Base-by-base conservation (phyloP, 2,329 filamentous ascomycete species). In the Capronia americana region DNA sequence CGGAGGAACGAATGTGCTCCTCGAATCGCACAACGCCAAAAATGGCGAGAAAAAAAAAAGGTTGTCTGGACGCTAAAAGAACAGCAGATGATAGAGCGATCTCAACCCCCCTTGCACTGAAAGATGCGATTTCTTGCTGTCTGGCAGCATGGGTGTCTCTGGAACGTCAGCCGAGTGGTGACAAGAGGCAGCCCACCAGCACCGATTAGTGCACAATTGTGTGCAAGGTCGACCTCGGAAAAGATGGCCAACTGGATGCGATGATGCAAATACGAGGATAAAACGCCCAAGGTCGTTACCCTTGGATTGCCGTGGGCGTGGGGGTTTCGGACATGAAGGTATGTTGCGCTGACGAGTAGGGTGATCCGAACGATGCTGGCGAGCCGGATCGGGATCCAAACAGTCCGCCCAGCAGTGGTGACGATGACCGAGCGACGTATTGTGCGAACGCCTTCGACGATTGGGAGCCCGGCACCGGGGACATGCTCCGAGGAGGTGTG, bases 241-340 rank as follows among this genome's bases (percentile, higher is more conserved):
- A 65, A 54, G 26, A 24, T 48, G 56, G 46, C 48, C 50, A 46
- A 51, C 14, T 41, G 23, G 57, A 48, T 65, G 50, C 46, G 32
- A 48, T 20, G 20, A 23, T 48, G 30, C 46, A 41, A 54, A 12
- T 72, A 66, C 14, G n/a, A 24, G 53, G 55, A n/a, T 26, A 53
- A 66, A 32, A 55, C 26, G 23, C 32, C 24, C 30, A 32, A 50
- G 17, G 58, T 50, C 51, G 58, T 71, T 66, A 75, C 24, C 78
- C 77, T 61, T 70, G 75, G 44, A 80, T 78, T 44, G 76, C 75
- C 65, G 82, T 80, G n/a, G 80, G 80, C 2, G 81, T 77, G 57
- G 82, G 80, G 58, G 78, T 76, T 66, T 83, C 81, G 56, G 77
- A 75, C 60, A 84, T 79, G 63, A 83, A 79, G 46, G 77, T 77